Conservation (phyloP, 805 yeast species). For the Tetrapisispora arboricola region DNA sequence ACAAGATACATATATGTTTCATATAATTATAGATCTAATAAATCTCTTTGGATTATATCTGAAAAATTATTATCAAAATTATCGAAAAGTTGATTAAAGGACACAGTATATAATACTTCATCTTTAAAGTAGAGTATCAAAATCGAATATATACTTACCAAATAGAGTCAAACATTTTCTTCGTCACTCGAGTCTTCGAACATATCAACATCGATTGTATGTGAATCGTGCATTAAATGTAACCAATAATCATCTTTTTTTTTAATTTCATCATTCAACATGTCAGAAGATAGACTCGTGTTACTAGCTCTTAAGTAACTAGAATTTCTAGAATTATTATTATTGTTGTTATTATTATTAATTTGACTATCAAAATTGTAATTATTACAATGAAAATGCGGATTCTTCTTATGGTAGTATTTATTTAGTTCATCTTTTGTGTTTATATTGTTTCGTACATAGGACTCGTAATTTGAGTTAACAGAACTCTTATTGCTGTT, state of each 20-base stretch:
- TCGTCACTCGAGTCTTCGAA: conserved; percentile 28
- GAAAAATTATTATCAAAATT: no score
- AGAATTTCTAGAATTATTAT: no score
- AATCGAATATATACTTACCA: no score
- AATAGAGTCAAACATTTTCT: conserved; percentile 5
- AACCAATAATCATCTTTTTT: conserved; percentile 21
- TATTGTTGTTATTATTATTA: no score
- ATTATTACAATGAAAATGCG: conserved; percentile 1
- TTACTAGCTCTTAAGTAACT: conserved; percentile 3
- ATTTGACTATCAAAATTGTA: conserved; percentile 2
- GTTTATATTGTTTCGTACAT: conserved; percentile 1
- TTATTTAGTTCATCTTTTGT: background rate
- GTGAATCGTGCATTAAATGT: conserved; percentile 7
- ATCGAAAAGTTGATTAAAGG: no score
- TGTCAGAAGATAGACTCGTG: conserved; percentile 1
- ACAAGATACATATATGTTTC: no score
- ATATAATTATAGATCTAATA: no score
- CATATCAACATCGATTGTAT: conserved; percentile 16
- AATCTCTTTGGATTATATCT: no score
- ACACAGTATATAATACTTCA: no score
- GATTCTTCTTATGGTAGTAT: background rate
- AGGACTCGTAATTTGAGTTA: background rate
- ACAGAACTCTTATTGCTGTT: background rate
- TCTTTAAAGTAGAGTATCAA: no score
- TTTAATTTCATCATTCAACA: conserved; percentile 6